A percentile compares a stretch with the other conserved stretches of the same genome.
Evolutionary conservation across 163 green algal genomes (phyloP).

Genomic region (Coccomyxa subellipsoidea): DNA sequence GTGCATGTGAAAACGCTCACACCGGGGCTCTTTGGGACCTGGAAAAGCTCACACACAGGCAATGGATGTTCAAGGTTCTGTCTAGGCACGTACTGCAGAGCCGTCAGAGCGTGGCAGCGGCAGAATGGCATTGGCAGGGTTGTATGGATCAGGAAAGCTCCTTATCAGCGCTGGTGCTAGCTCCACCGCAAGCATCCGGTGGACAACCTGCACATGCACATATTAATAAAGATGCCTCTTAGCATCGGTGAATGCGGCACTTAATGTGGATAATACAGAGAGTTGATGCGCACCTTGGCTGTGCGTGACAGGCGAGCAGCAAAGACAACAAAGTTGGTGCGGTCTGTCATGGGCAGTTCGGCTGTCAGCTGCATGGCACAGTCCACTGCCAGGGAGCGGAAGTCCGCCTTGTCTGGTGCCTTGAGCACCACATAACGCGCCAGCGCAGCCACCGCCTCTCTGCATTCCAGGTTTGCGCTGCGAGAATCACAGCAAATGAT

Average conservation of each 20-base stretch:
- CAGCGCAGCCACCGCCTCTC: conserved; percentile 45
- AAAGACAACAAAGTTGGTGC: conserved; percentile 57
- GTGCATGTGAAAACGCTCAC: neutral
- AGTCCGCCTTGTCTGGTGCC: conserved; percentile 61
- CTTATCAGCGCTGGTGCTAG: conserved; percentile 51
- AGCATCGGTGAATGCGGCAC: neutral
- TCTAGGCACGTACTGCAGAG: neutral
- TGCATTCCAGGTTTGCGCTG: conserved; percentile 21
- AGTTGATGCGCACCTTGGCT: conserved; percentile 28
- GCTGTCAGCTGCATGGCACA: conserved; percentile 32
- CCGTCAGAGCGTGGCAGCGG: neutral
- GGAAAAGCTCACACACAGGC: neutral
- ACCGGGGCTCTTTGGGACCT: too few relatives aligned
- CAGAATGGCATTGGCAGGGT: conserved; percentile 11
- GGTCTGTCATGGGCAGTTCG: conserved; percentile 33
- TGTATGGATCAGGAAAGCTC: conserved; percentile 47
- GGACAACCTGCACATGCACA: conserved; percentile 33
- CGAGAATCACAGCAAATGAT: neutral
- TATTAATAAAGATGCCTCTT: neutral
- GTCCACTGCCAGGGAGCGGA: conserved; percentile 41
- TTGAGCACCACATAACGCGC: conserved; percentile 56
- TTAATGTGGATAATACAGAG: neutral
- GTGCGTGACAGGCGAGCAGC: conserved; percentile 51
- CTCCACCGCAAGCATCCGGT: conserved; percentile 60
- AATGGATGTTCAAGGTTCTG: neutral